Evolutionary conservation across 2,329 filamentous ascomycete genomes (phyloP).

Genomic region (Sarocladiaceae sp.): DNA sequence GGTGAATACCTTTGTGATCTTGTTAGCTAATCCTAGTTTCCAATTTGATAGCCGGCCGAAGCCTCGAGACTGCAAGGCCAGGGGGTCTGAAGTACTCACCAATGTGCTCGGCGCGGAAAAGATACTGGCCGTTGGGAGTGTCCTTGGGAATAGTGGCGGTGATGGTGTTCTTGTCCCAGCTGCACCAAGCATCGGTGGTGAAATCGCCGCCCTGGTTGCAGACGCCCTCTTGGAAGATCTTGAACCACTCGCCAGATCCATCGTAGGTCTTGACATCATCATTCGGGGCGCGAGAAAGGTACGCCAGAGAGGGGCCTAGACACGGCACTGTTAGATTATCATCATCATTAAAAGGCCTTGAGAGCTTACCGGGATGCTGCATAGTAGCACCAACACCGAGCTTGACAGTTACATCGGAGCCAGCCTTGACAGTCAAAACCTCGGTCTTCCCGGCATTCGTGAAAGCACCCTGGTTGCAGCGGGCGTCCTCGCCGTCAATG

Average conservation of each 20-base stretch:
- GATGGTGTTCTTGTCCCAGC: conserved; percentile 17
- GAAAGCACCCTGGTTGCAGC: conserved; percentile 25
- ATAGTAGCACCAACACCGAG: conserved; percentile 16
- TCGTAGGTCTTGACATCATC: conserved; percentile 21
- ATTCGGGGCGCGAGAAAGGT: conserved; percentile 21
- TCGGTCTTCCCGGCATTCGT: conserved; percentile 16
- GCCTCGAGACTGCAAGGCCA: no score
- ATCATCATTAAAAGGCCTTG: background rate
- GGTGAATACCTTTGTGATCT: background rate
- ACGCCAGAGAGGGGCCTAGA: conserved; percentile 17
- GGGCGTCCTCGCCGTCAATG: conserved; percentile 19
- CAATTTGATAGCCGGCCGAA: no score
- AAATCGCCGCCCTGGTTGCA: conserved; percentile 17
- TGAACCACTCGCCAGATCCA: conserved; percentile 19
- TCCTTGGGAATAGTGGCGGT: conserved; percentile 28
- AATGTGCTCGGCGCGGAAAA: conserved; percentile 30
- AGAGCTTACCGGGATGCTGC: conserved; percentile 14
- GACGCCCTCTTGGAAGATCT: conserved; percentile 16
- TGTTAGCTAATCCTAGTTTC: background rate
- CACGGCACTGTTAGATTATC: background rate
- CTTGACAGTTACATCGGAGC: conserved; percentile 17
- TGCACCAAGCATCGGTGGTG: conserved; percentile 19
- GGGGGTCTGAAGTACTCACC: conserved; percentile 14
- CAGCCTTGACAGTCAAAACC: conserved; percentile 20
- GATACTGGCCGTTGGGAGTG: conserved; percentile 32